Evolutionary conservation across 192 early-diverging fungal genomes (phyloP).

Genomic region (Backusella australiensis): DNA sequence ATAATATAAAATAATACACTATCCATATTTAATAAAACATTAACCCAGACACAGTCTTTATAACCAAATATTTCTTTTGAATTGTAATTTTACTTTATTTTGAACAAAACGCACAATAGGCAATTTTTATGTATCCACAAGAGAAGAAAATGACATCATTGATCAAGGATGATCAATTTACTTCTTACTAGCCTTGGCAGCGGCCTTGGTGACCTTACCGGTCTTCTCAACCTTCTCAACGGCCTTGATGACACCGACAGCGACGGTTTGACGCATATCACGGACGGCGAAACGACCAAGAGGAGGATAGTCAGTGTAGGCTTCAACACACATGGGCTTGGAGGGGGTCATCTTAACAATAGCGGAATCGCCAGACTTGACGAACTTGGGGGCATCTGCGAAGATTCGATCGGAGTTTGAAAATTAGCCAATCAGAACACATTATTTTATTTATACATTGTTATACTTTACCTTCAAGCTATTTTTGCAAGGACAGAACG

Average conservation of each 20-base stretch:
- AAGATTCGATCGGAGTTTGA: background rate
- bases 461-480: too few species aligned
- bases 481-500: conserved; percentile 1
- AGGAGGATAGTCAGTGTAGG: conserved; percentile 90
- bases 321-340: conserved; percentile 97
- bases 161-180: conserved; percentile 42
- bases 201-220: conserved; percentile 79
- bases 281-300: conserved; percentile 97
- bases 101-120: background rate
- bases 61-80: background rate
- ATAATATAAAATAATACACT: background rate
- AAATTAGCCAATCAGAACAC: too few species aligned
- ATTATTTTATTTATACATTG: too few species aligned
- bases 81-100: background rate
- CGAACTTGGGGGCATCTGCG: conserved; percentile 91
- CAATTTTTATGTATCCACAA: background rate
- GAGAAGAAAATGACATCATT: background rate
- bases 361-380: conserved; percentile 94
- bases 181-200: conserved; percentile 77
- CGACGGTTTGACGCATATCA: conserved; percentile 98
- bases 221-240: conserved; percentile 82
- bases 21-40: background rate
- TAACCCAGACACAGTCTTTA: background rate
- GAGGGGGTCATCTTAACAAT: conserved; percentile 93
- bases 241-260: conserved; percentile 95